These are phyloP conservation scores for Phycomyces blakesleeanus DNA, from an alignment of 192 early-diverging fungal species.

Conservation along the genomic window DNA sequence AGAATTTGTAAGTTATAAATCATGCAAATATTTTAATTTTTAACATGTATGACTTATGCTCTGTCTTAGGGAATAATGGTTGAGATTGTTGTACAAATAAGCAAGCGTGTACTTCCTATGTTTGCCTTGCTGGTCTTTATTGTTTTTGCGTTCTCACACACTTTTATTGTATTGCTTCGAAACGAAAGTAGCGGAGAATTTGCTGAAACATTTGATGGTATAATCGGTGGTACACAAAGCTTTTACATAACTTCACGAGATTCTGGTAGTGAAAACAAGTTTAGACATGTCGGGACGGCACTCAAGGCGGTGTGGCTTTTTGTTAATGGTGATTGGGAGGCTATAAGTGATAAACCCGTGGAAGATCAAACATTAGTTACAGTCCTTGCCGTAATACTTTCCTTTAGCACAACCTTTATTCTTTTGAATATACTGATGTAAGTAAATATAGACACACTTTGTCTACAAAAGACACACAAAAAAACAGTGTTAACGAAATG, in stretches of 20 bases:
- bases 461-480: not conserved
- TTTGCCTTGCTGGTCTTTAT: conserved; percentile 4
- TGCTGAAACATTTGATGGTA: not conserved
- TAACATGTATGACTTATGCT: not conserved
- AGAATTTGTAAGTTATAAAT: conserved; percentile 12
- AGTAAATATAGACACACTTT: no score
- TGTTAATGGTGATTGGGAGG: conserved; percentile 10
- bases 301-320: conserved; percentile 14
- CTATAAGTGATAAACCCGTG: conserved; percentile 5
- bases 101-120: conserved; percentile 4
- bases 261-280: not conserved
- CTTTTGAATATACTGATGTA: conserved; percentile 21
- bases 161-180: conserved; percentile 5
- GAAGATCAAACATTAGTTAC: conserved; percentile 4
- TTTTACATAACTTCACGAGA: not conserved
- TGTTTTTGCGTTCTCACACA: conserved; percentile 14
- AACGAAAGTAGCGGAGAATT: not conserved
- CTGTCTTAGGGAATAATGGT: conserved; percentile 8
- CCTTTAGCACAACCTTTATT: conserved; percentile 11
- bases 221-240: not conserved
- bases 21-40: not conserved
- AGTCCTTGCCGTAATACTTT: conserved; percentile 5
- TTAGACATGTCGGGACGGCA: not conserved
- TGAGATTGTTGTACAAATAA: conserved; percentile 14
- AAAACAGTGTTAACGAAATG: not conserved